Percentiles rank a stretch among this genome's conserved stretches.
These are phyloP conservation scores for Fusarium anguioides DNA, from an alignment of 2,329 filamentous ascomycete species.

Conservation along the genomic window DNA sequence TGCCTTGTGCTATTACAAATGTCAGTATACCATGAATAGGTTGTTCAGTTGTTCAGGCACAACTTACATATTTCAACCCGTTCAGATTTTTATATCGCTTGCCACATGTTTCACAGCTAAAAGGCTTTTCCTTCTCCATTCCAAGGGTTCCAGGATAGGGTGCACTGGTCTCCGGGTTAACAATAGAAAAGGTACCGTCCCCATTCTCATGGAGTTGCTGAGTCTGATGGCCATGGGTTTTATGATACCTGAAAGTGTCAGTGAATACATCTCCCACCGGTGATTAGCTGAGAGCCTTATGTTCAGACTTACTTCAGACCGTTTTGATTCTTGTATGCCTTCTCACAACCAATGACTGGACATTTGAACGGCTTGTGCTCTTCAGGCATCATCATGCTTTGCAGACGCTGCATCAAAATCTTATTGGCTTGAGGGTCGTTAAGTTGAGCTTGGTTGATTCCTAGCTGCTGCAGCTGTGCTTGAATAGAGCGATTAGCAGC, in stretches of 20 bases:
- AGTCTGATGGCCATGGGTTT: conserved; percentile 92
- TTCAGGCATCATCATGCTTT: conserved; percentile 77
- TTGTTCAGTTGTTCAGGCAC: neutral
- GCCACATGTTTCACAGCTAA: conserved; percentile 95
- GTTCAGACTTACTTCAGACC: conserved; percentile 83
- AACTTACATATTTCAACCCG: conserved; percentile 89
- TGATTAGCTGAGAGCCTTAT: neutral
- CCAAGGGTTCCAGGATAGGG: conserved; percentile 96
- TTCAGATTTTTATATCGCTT: conserved; percentile 99
- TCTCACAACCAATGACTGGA: conserved; percentile 97
- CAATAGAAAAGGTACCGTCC: conserved; percentile 97
- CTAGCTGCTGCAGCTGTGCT: conserved; percentile 76
- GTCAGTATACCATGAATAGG: conserved; percentile 47
- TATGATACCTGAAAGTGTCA: conserved; percentile 68
- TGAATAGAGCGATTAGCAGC: conserved; percentile 73
- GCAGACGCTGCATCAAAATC: conserved; percentile 66
- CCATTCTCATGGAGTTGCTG: conserved; percentile 97
- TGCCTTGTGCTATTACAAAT: conserved; percentile 69
- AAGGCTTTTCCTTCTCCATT: conserved; percentile 99
- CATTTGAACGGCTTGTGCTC: conserved; percentile 98
- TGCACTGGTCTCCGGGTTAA: conserved; percentile 92
- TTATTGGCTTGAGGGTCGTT: conserved; percentile 79
- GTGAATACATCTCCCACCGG: neutral
- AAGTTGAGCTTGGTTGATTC: conserved; percentile 80
- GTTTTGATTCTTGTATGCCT: conserved; percentile 99